Evolutionary conservation across 192 early-diverging fungal species (phyloP), one percentile per base, ranked within the genome.

Genomic region (Lobulomyces angularis): DNA sequence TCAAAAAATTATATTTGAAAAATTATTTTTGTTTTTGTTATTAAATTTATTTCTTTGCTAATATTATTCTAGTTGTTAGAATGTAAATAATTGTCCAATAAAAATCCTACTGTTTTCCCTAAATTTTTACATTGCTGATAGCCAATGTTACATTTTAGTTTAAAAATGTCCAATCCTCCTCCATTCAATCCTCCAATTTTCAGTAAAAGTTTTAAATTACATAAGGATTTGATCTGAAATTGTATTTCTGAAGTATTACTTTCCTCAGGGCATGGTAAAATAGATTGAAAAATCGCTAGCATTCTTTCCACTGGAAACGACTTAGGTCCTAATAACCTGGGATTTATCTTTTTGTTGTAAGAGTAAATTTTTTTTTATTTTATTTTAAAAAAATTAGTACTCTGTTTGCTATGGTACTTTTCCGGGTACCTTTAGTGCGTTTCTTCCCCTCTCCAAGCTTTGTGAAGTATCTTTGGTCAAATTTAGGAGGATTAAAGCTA

Each of bases 271-370:
- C n/a, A 66, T 67, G 49, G 55, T 14, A 86, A 59, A 16, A 89
- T 82, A 48, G 79, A 84, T 56, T 93, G 88, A 58, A 96, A 96
- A 34, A 98, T 95, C 30, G 94, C 94, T 50, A 92, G 55, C 85
- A 98, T 82, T 18, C 94, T 74, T 48, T 98, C 91, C n/a, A 98
- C 64, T 0, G 83, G 83, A 65, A 98, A 98, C 4, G 79, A 50
- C 50, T 84, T 90, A 1, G 94, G 91, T 0, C 94, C 94, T 7
- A 89, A 53, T 1, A 94, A 64, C 46, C 93, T 90, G 53, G 86
- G 90, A 11, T 89, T 65, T 31, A 64, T 46, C 70, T 67, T 44
- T 2, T 20, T 20, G 6, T 36, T 4, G 3, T 24, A 11, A 6
- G 43, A 43, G 14, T 12, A 12, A 43, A 8, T 43, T 18, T 27